A percentile compares a stretch with the other conserved stretches of the same genome.
Evolutionary conservation across 495 filamentous ascomycete genomes (phyloP).

Genomic region (Aspergillus asperescens): DNA sequence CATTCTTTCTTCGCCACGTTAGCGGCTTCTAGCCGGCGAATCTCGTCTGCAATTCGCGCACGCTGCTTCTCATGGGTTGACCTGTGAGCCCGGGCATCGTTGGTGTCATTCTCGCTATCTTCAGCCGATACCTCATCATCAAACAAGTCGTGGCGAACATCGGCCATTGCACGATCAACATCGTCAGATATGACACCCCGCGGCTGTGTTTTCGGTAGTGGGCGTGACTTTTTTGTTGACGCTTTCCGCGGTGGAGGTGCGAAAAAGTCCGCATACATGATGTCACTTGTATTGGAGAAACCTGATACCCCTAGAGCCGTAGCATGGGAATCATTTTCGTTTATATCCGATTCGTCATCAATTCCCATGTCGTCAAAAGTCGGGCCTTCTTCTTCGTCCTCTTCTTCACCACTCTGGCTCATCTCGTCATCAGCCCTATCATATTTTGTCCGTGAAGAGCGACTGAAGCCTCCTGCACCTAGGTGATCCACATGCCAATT

Average conservation of each 20-base stretch:
- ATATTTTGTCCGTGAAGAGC: constrained; percentile 8
- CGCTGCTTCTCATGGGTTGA: constrained; percentile 84
- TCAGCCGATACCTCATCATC: constrained; percentile 63
- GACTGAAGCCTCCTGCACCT: constrained; percentile 20
- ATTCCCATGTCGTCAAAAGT: constrained; percentile 68
- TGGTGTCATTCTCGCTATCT: constrained; percentile 38
- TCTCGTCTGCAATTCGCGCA: constrained; percentile 80
- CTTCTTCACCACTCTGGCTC: constrained; percentile 60
- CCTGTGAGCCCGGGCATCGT: constrained; percentile 50
- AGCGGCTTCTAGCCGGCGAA: constrained; percentile 80
- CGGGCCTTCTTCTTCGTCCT: constrained; percentile 67
- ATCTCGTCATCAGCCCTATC: constrained; percentile 31
- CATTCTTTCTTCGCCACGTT: constrained; percentile 89
- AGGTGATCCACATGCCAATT: constrained; percentile 78
- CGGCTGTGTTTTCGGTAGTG: constrained; percentile 49
- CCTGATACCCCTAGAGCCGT: constrained; percentile 40
- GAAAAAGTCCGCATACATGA: constrained; percentile 88
- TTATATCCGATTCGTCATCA: constrained; percentile 52
- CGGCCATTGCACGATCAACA: constrained; percentile 79
- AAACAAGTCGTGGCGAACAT: constrained; percentile 87
- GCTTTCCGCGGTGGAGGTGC: constrained; percentile 71
- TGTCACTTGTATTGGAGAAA: constrained; percentile 71
- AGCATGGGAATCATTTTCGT: constrained; percentile 48
- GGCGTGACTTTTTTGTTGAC: constrained; percentile 43
- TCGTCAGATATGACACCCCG: constrained; percentile 48